Base-by-base conservation (phyloP, 805 yeast genomes). In the Tetrapisispora taiwanensis region DNA sequence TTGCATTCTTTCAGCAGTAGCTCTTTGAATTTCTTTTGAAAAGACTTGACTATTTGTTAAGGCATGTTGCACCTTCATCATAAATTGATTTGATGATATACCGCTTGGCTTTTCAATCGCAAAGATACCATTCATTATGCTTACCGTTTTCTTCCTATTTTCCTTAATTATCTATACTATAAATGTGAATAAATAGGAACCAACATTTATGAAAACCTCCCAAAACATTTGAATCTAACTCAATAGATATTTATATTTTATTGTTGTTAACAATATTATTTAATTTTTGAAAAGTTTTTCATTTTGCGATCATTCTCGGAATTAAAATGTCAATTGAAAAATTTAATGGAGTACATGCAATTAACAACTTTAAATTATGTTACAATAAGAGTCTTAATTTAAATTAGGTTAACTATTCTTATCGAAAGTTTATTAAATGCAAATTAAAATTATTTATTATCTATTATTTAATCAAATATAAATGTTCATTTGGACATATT, bases 71-170 rank as follows among this genome's bases (percentile, higher is more conserved):
- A 90, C 50, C 41, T 76, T 76, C 37, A 75, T 73, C 43, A 92
- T 71, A 45, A 86, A 79, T 44, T 81, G 76, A 17, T 88, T 76
- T 0, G 97, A 88, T 1, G 94, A 71, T 12, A 84, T 73, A 0
- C 97, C 97, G 14, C 79, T 67, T 0, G 97, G 97, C 60, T 90
- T 90, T 51, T 82, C 81, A 36, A 90, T 76, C 8, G 97, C 97
- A 69, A 90, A 86, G 1, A 92, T 75, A 36, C 98, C 97, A 55
- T 88, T 86, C 95, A 90, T 85, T n/a, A 19, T 17, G 32, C 19
- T 30, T 22, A 3, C 17, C 10, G 19, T 10, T 22, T 22, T 22
- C 8, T 22, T 22, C 8, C 5, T 5, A 22, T 5, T 8, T 22
- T 8, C n/a, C n/a, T n/a, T n/a, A n/a, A n/a, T n/a, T n/a, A n/a